A percentile compares a stretch with the other conserved stretches of the same genome.
phyloP scores from a whole-genome alignment of 2,329 filamentous ascomycete genomes.

The Fusarium sororula region DNA sequence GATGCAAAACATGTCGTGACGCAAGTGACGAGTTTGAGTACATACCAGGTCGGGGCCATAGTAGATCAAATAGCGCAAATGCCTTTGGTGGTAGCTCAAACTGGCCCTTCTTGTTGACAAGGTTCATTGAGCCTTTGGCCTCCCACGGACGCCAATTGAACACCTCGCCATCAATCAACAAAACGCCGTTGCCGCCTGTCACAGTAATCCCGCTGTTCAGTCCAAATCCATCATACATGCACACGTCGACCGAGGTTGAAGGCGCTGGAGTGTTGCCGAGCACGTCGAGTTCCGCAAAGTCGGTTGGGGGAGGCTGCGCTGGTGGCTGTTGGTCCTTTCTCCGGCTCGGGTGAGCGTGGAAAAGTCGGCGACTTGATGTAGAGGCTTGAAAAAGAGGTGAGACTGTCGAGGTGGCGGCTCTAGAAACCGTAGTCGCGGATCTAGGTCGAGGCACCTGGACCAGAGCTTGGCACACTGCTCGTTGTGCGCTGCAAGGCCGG shows the following conservation, averaged over 20 bases:
- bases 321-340: conserved; percentile 39
- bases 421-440: conserved; percentile 23
- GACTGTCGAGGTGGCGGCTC: not conserved
- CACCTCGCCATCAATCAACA: conserved; percentile 87
- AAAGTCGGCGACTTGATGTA: conserved; percentile 8
- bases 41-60: conserved; percentile 91
- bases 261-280: conserved; percentile 79
- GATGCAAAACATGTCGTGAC: not conserved
- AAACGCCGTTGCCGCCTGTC: conserved; percentile 72
- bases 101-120: conserved; percentile 81
- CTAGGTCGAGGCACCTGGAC: conserved; percentile 19
- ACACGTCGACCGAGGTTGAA: conserved; percentile 84
- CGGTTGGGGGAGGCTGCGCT: conserved; percentile 55
- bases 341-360: conserved; percentile 33
- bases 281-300: conserved; percentile 82
- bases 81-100: conserved; percentile 77
- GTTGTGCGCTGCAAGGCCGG: conserved; percentile 30
- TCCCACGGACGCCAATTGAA: conserved; percentile 91
- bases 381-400: not conserved
- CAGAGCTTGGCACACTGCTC: conserved; percentile 31
- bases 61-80: conserved; percentile 78
- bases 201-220: conserved; percentile 83
- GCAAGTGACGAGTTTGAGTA: conserved; percentile 18
- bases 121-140: conserved; percentile 52
- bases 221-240: conserved; percentile 83